Percentiles rank a stretch among this genome's conserved stretches.
phyloP scores from a whole-genome alignment of 2,329 filamentous ascomycete species.

The Helminthosporium solani region DNA sequence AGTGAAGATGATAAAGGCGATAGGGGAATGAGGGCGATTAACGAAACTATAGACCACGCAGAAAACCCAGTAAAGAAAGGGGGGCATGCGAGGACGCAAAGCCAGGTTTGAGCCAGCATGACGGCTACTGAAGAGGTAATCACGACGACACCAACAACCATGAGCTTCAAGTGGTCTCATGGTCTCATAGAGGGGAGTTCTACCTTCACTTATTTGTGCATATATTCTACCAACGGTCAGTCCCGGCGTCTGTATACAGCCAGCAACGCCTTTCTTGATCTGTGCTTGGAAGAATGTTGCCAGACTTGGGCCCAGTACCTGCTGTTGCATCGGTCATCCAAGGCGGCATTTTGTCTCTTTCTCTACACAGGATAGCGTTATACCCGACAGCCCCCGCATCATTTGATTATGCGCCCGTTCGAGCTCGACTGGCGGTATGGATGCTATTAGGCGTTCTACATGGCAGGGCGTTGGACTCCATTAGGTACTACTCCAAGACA shows the following conservation, averaged over 20 bases:
- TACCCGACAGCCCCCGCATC: too few species aligned
- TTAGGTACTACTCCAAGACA: neutral
- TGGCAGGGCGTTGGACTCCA: neutral
- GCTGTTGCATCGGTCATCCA: too few species aligned
- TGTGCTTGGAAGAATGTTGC: too few species aligned
- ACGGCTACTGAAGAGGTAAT: too few species aligned
- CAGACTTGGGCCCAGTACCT: too few species aligned
- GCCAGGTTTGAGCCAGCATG: neutral
- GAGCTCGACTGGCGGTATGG: too few species aligned
- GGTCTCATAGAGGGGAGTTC: neutral
- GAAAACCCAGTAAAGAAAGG: neutral
- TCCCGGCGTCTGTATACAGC: neutral
- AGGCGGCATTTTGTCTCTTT: too few species aligned
- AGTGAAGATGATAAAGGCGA: neutral
- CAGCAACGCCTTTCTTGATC: too few species aligned
- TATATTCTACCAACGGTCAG: neutral
- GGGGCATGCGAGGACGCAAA: constrained; percentile 3
- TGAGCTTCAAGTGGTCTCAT: too few species aligned
- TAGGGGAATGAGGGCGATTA: neutral
- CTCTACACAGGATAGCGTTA: too few species aligned
- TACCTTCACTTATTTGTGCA: neutral
- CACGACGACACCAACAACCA: too few species aligned
- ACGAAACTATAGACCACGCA: neutral
- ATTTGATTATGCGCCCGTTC: too few species aligned
- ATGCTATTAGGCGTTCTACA: neutral